Evolutionary conservation across 306 rosid species (phyloP), one percentile per base, ranked within the genome.

Genomic region (Rubus idaeus): DNA sequence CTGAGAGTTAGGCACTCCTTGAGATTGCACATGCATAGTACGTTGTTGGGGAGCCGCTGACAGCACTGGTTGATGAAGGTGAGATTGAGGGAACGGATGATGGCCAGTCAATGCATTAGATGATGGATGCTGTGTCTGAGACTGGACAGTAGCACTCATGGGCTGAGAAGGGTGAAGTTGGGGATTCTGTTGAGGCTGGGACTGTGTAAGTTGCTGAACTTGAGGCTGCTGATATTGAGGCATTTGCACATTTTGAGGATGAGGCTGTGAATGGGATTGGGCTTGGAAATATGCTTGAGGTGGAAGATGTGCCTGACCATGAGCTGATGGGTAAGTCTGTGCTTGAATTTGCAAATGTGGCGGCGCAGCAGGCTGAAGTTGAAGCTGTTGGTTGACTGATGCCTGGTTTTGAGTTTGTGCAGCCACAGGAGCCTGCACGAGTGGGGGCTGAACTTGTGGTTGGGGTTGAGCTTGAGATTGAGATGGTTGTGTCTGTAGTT

Each of bases 151-250:
- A 80, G 86, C 79, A 75, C 81, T 70, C 65, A 76, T 55, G 5
- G 89, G 79, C 66, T 83, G 89, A 74, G 78, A 75, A 17, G 49
- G 30, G 70, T 39, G 70, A n/a, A 40, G 44, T 53, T 71, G 96
- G 63, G 86, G 75, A 81, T 75, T 83, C 58, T 75, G 83, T 69
- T 85, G 85, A 68, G 53, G 75, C 46, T 82, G 84, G n/a, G 76
- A 79, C 79, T 86, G 76, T 65, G 47, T 40, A 17, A 17, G 12
- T 81, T 37, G 95, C 75, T 82, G 97, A 75, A 84, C 78, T 76
- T 87, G 86, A 46, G 90, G 90, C 84, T 91, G 97, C 91, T 85
- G 95, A 86, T 94, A 87, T 9, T 86, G 91, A 76, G 89, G 87
- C 80, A 87, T 71, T 60, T 77, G 91, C 74, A 80, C 76, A 75